A percentile compares a stretch with the other conserved stretches of the same genome.
phyloP scores from a whole-genome alignment of 352 stramenopile species.

The Phytophthora meadii region DNA sequence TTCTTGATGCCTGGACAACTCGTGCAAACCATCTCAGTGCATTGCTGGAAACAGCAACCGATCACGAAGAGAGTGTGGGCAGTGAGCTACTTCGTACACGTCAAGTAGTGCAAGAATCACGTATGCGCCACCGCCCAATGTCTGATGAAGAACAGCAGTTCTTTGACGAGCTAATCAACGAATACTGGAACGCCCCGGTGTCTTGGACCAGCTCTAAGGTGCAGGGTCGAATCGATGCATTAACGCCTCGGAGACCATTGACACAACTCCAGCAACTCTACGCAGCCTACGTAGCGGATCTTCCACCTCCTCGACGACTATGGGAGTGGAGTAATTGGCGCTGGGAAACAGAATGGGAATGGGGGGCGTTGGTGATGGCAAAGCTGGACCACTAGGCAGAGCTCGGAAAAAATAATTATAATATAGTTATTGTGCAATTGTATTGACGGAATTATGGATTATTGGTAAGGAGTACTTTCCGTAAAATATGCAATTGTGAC shows the following conservation, averaged over 20 bases:
- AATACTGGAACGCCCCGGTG: slow-evolving; percentile 77
- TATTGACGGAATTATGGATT: too few relatives aligned
- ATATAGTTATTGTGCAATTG: too few relatives aligned
- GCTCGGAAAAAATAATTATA: too few relatives aligned
- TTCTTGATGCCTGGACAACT: slow-evolving; percentile 69
- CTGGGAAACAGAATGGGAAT: slow-evolving; percentile 60
- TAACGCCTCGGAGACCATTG: slow-evolving; percentile 35
- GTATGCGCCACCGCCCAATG: slow-evolving; percentile 48
- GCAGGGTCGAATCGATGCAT: slow-evolving; percentile 39
- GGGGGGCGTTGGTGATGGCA: slow-evolving; percentile 38
- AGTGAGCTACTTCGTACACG: slow-evolving; percentile 35
- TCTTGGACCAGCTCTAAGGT: slow-evolving; percentile 53
- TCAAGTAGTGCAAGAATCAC: slow-evolving; percentile 49
- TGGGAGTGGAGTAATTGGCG: slow-evolving; percentile 57
- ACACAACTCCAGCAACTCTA: slow-evolving; percentile 59
- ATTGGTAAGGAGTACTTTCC: too few relatives aligned
- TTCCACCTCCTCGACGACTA: slow-evolving; percentile 35
- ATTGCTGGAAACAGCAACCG: slow-evolving; percentile 66
- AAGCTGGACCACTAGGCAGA: too few relatives aligned
- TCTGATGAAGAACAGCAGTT: slow-evolving; percentile 43
- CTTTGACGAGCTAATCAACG: slow-evolving; percentile 65
- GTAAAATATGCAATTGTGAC: too few relatives aligned
- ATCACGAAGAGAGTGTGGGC: slow-evolving; percentile 54
- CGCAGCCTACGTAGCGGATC: slow-evolving; percentile 26
- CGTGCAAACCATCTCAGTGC: slow-evolving; percentile 53